Evolutionary conservation across 148 eudicot species (phyloP).

Genomic region (Rhododendron mucronatum): DNA sequence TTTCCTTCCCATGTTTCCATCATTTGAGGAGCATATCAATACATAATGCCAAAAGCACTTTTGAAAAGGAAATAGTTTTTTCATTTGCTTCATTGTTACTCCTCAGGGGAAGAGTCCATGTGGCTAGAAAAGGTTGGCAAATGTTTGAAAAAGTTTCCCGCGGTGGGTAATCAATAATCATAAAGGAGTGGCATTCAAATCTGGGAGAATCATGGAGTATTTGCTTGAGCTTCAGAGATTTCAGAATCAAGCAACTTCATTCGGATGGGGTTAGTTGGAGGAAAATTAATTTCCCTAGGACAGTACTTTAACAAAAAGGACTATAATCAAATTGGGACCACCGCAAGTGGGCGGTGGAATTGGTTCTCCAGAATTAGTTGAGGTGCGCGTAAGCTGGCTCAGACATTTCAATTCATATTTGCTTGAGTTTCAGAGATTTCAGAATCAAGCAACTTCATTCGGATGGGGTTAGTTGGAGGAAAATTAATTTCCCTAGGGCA

Average conservation of each 20-base stretch:
- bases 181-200: neutral
- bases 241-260: neutral
- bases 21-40: neutral
- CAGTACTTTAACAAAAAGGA: neutral
- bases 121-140: neutral
- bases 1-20: neutral
- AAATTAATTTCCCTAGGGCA: neutral
- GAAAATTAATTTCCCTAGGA: neutral
- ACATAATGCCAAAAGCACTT: neutral
- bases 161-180: neutral
- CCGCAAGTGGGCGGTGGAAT: neutral
- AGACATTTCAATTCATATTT: neutral
- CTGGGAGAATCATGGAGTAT: neutral
- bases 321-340: neutral
- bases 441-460: neutral
- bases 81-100: neutral
- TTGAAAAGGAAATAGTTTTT: neutral
- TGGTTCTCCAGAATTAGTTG: too few relatives aligned
- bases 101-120: neutral
- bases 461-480: neutral
- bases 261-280: neutral
- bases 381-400: too few relatives aligned
- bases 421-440: neutral
- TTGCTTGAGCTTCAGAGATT: neutral
- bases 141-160: neutral